phyloP scores from a whole-genome alignment of 2,329 filamentous ascomycete genomes.

The Paracoccidioides brasiliensis region DNA sequence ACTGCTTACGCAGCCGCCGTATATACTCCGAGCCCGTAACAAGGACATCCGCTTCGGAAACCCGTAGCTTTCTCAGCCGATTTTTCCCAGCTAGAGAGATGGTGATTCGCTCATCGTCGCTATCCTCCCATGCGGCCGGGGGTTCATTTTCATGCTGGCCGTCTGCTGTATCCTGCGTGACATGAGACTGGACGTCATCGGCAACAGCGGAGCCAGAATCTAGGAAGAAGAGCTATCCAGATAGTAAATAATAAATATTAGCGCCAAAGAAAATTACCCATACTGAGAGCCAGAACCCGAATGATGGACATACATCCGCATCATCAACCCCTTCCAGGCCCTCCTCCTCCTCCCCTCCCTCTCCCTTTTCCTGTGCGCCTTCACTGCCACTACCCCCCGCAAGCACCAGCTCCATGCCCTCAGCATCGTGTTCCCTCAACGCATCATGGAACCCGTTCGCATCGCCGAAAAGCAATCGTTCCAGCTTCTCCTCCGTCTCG shows the following conservation, averaged over 20 bases:
- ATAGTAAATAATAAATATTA: conserved; percentile 1
- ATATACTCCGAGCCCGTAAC: conserved; percentile 79
- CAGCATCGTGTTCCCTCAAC: conserved; percentile 46
- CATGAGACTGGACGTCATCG: conserved; percentile 3
- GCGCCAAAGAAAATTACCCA: background rate
- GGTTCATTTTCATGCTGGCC: conserved; percentile 14
- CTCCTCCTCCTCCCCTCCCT: conserved; percentile 33
- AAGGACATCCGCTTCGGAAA: conserved; percentile 70
- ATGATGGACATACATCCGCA: conserved; percentile 43
- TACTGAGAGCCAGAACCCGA: background rate
- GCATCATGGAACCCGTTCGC: conserved; percentile 66
- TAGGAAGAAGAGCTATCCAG: conserved; percentile 58
- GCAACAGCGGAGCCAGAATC: conserved; percentile 48
- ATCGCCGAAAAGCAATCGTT: conserved; percentile 79
- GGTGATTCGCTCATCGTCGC: conserved; percentile 78
- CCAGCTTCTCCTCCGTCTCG: conserved; percentile 70
- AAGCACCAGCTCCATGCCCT: conserved; percentile 26
- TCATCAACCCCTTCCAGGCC: conserved; percentile 57
- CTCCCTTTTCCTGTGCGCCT: conserved; percentile 34
- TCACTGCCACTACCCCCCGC: conserved; percentile 18
- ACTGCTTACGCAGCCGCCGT: conserved; percentile 66
- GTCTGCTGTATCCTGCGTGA: conserved; percentile 1
- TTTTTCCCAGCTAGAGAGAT: conserved; percentile 68
- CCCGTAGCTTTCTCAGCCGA: conserved; percentile 68
- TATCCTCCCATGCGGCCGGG: conserved; percentile 64